These are phyloP conservation scores for Oryza officinalis DNA, from an alignment of 176 grass and related monocot species.

Conservation along the genomic window DNA sequence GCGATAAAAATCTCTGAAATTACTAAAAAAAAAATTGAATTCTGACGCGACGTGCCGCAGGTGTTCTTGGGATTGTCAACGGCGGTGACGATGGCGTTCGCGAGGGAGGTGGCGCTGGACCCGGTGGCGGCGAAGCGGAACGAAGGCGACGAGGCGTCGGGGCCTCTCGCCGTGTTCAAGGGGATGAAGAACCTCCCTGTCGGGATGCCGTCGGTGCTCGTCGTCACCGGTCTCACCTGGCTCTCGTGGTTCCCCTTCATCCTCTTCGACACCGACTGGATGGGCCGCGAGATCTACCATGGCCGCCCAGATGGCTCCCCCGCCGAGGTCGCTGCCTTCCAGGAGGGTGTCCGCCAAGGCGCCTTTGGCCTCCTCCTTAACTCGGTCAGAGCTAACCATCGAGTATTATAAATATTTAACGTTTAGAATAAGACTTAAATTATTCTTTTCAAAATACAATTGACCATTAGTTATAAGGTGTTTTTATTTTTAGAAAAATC, in stretches of 20 bases:
- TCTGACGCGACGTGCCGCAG: not conserved
- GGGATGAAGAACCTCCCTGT: conserved; percentile 67
- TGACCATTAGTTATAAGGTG: no score
- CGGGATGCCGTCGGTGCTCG: conserved; percentile 73
- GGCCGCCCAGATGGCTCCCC: conserved; percentile 53
- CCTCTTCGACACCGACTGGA: conserved; percentile 97
- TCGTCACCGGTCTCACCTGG: conserved; percentile 83
- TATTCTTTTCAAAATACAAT: no score
- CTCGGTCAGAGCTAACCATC: conserved; percentile 24
- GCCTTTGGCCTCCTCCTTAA: conserved; percentile 83
- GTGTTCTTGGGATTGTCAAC: conserved; percentile 51
- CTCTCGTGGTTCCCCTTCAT: conserved; percentile 89
- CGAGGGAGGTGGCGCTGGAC: conserved; percentile 55
- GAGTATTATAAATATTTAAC: no score
- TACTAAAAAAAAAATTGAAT: no score
- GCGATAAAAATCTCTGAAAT: no score
- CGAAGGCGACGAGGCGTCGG: conserved; percentile 25
- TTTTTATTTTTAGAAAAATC: no score
- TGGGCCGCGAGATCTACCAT: conserved; percentile 94
- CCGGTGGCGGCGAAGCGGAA: not conserved
- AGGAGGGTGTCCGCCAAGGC: conserved; percentile 66
- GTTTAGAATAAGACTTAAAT: no score
- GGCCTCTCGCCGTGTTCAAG: conserved; percentile 45
- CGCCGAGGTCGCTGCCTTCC: conserved; percentile 41
- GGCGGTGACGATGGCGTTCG: conserved; percentile 57